Evolutionary conservation across 176 grass and related monocot species (phyloP).

Genomic region (maize (Zea mays)): Zm-B73-REFERENCE-NAM-5.0 NC_050096.1:285653501-285654000

Average conservation of each 20-base stretch:
- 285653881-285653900: slow-evolving; percentile 53
- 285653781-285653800: slow-evolving; percentile 60
- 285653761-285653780: slow-evolving; percentile 48
- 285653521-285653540: not conserved
- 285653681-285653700: no score
- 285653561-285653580: no score
- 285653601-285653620: no score
- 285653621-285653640: no score
- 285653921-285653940: slow-evolving; percentile 60
- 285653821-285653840: slow-evolving; percentile 30
- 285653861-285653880: slow-evolving; percentile 26
- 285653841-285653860: slow-evolving; percentile 49
- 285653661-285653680: no score
- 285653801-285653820: slow-evolving; percentile 55
- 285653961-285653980: slow-evolving; percentile 49
- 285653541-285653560: not conserved
- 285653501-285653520: not conserved
- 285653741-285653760: slow-evolving; percentile 33
- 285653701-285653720: no score
- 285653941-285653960: slow-evolving; percentile 51
- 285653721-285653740: no score
- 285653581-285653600: no score
- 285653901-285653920: slow-evolving; percentile 56
- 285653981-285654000: slow-evolving; percentile 56
- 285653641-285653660: no score